Evolutionary conservation across 2,329 filamentous ascomycete genomes (phyloP).

Genomic region (Microcera coccophila): DNA sequence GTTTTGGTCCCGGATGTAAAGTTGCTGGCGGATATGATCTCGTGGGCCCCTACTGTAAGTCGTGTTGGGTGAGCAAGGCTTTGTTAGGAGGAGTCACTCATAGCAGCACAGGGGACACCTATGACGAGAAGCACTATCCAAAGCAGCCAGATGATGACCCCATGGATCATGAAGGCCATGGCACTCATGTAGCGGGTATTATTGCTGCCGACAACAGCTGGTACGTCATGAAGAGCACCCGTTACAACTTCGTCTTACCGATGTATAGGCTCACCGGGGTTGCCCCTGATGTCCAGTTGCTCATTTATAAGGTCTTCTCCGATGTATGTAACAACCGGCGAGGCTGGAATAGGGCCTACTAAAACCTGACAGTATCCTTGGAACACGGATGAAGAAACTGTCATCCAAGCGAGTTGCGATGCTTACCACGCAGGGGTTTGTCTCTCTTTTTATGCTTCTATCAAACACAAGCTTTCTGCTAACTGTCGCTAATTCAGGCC

Average conservation of each 20-base stretch:
- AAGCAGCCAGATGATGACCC: slow-evolving; percentile 35
- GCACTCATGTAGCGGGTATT: slow-evolving; percentile 45
- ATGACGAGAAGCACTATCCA: slow-evolving; percentile 27
- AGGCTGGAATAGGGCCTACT: background rate
- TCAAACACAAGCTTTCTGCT: background rate
- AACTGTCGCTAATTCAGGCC: slow-evolving; percentile 23
- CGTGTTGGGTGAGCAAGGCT: too few relatives aligned
- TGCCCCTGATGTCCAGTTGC: slow-evolving; percentile 42
- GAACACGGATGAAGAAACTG: slow-evolving; percentile 32
- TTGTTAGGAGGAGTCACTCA: too few relatives aligned
- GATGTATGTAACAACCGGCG: slow-evolving; percentile 22
- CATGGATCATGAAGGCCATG: slow-evolving; percentile 34
- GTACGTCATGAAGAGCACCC: slow-evolving; percentile 12
- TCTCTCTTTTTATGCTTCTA: background rate
- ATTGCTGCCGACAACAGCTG: slow-evolving; percentile 43
- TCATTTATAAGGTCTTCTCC: slow-evolving; percentile 44
- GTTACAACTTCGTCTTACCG: background rate
- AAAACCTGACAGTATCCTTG: slow-evolving; percentile 20
- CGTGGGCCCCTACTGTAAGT: slow-evolving; percentile 33
- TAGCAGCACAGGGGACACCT: slow-evolving; percentile 27
- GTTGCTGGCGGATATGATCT: slow-evolving; percentile 37
- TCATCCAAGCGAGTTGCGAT: slow-evolving; percentile 36
- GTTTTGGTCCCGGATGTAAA: slow-evolving; percentile 38
- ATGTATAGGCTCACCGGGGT: slow-evolving; percentile 40
- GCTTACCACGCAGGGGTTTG: slow-evolving; percentile 34